Percentiles rank a stretch among this genome's conserved stretches.
These are phyloP conservation scores for Agrocybe praecox DNA, from an alignment of 768 basidiomycete species.

Conservation along the genomic window DNA sequence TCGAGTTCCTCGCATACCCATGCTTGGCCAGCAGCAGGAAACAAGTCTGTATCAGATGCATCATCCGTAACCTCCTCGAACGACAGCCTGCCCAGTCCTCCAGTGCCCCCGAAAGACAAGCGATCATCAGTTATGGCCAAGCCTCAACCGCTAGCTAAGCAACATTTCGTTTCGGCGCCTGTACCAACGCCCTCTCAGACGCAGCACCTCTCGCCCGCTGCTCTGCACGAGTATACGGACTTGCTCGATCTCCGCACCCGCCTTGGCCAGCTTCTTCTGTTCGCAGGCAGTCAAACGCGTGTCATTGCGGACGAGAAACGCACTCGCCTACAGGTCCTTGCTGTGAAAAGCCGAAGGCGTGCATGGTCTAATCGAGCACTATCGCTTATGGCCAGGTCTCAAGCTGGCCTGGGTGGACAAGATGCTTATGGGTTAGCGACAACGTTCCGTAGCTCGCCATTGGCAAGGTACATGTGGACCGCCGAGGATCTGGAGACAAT, in stretches of 20 bases:
- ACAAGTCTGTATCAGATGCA: slow-evolving; percentile 10
- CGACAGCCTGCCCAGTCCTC: slow-evolving; percentile 1
- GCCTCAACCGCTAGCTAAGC: background rate
- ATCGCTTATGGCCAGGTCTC: slow-evolving; percentile 10
- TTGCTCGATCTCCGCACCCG: slow-evolving; percentile 34
- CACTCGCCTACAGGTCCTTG: slow-evolving; percentile 48
- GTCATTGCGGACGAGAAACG: slow-evolving; percentile 39
- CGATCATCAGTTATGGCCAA: background rate
- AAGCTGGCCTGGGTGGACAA: slow-evolving; percentile 15
- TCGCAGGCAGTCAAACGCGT: slow-evolving; percentile 43
- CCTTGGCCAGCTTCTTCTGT: slow-evolving; percentile 41
- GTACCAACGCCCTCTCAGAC: slow-evolving; percentile 20
- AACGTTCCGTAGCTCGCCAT: slow-evolving; percentile 53
- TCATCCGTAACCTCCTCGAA: slow-evolving; percentile 9
- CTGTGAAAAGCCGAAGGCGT: slow-evolving; percentile 59
- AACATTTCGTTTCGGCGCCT: background rate
- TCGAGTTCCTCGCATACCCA: slow-evolving; percentile 30
- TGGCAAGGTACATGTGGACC: slow-evolving; percentile 41
- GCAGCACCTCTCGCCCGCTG: slow-evolving; percentile 28
- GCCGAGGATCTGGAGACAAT: slow-evolving; percentile 35
- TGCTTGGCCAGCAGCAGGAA: slow-evolving; percentile 8
- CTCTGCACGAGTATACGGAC: slow-evolving; percentile 35
- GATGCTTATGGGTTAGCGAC: slow-evolving; percentile 44
- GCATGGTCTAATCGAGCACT: slow-evolving; percentile 67
- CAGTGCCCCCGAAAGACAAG: slow-evolving; percentile 5